Conservation (phyloP, 2,329 filamentous ascomycete genomes). For the Leptographium radiaticola region DNA sequence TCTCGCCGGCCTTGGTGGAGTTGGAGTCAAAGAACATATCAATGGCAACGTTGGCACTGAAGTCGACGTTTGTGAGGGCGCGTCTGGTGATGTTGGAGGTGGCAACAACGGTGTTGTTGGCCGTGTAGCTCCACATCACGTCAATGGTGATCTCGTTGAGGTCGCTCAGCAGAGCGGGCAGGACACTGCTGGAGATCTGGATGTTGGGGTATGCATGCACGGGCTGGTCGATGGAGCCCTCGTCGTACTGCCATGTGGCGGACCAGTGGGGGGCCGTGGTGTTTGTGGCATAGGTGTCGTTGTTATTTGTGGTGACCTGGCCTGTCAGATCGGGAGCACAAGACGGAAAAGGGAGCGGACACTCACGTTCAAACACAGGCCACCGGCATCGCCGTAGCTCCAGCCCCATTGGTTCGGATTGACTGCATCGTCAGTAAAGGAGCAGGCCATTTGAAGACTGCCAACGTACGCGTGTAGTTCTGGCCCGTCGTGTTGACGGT, state of each 20-base stretch:
- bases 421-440: constrained; percentile 20
- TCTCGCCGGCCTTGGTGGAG: constrained; percentile 4
- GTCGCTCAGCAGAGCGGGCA: constrained; percentile 27
- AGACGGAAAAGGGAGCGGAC: neutral
- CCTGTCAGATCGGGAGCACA: neutral
- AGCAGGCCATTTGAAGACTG: neutral
- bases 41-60: constrained; percentile 42
- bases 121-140: constrained; percentile 32
- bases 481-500: constrained; percentile 19
- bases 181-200: constrained; percentile 26
- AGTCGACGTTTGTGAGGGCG: constrained; percentile 10
- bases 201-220: constrained; percentile 44
- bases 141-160: constrained; percentile 28
- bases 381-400: constrained; percentile 21
- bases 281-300: constrained; percentile 33
- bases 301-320: constrained; percentile 35
- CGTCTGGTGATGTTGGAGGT: neutral
- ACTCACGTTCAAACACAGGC: constrained; percentile 39
- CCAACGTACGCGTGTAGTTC: constrained; percentile 31
- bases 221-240: constrained; percentile 23
- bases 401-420: constrained; percentile 45
- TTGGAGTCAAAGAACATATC: constrained; percentile 45
- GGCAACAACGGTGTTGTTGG: neutral
- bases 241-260: constrained; percentile 38
- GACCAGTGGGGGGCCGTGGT: constrained; percentile 33